A percentile compares a stretch with the other conserved stretches of the same genome.
Evolutionary conservation across 768 basidiomycete species (phyloP).

Genomic region (Termitomyces sp.): DNA sequence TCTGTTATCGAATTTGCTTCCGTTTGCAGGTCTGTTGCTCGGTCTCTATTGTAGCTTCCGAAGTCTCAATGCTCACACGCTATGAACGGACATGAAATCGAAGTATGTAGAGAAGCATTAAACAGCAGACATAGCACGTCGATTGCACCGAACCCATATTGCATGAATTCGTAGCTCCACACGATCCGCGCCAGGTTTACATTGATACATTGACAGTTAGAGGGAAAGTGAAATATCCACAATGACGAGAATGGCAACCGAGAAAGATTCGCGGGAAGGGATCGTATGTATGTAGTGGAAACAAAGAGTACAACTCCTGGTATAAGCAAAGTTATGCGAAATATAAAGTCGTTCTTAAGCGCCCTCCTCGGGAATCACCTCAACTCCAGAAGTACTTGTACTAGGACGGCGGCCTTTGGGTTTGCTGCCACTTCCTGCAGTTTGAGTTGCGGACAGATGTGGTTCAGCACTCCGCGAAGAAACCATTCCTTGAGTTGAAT

Average conservation of each 20-base stretch:
- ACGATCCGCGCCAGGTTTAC: not conserved
- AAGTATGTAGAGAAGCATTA: not conserved
- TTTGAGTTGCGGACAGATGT: conserved; percentile 8
- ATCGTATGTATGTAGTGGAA: not conserved
- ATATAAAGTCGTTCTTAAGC: conserved; percentile 16
- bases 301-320: conserved; percentile 1
- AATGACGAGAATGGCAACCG: not conserved
- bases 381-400: conserved; percentile 31
- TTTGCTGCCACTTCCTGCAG: conserved; percentile 35
- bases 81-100: conserved; percentile 9
- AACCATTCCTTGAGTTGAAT: conserved; percentile 22
- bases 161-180: not conserved
- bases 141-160: not conserved
- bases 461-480: conserved; percentile 15
- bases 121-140: not conserved
- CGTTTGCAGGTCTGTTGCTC: not conserved
- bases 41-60: conserved; percentile 6
- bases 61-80: conserved; percentile 5
- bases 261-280: not conserved
- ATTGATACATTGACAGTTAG: conserved; percentile 1
- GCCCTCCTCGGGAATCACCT: conserved; percentile 18
- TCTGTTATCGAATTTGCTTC: conserved; percentile 3
- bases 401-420: conserved; percentile 46
- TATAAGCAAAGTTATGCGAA: conserved; percentile 1
- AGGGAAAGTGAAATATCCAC: not conserved